A percentile compares a stretch with the other conserved stretches of the same genome.
Evolutionary conservation across 441 rosid species (phyloP).

Genomic region (Omphalea diandra): DNA sequence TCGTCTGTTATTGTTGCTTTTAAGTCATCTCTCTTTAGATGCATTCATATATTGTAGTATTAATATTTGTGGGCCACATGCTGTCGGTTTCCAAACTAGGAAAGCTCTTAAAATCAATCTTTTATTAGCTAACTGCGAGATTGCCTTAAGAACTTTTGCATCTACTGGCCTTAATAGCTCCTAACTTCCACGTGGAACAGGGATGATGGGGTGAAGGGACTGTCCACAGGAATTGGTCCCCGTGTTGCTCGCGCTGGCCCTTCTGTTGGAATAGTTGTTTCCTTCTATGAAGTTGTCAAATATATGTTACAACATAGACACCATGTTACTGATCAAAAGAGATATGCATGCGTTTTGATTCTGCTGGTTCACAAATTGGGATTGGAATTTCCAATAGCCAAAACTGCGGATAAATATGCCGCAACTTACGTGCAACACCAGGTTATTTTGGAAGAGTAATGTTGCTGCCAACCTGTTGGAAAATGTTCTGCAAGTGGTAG

Average conservation of each 20-base stretch:
- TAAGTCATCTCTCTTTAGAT: not conserved
- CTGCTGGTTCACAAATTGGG: not conserved
- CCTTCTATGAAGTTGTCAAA: constrained; percentile 89
- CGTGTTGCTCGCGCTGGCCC: constrained; percentile 93
- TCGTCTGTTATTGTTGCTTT: not conserved
- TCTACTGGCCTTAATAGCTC: not conserved
- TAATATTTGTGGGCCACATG: not conserved
- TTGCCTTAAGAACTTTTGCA: not conserved
- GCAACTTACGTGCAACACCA: not conserved
- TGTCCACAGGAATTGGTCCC: constrained; percentile 85
- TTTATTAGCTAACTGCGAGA: not conserved
- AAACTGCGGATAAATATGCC: not conserved
- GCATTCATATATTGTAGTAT: not conserved
- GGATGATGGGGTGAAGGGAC: constrained; percentile 76
- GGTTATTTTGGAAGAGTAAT: not conserved
- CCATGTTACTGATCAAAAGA: constrained; percentile 12
- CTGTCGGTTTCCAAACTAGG: constrained; percentile 10
- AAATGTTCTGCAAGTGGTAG: not conserved
- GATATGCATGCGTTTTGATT: not conserved
- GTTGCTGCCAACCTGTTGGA: not conserved
- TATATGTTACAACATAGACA: constrained; percentile 46
- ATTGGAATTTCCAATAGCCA: too few relatives aligned
- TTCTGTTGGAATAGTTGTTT: constrained; percentile 95
- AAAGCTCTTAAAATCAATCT: not conserved
- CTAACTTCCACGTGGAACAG: constrained; percentile 34